Conservation (phyloP, 352 stramenopile genomes). For the Globisporangium parvum region DNA sequence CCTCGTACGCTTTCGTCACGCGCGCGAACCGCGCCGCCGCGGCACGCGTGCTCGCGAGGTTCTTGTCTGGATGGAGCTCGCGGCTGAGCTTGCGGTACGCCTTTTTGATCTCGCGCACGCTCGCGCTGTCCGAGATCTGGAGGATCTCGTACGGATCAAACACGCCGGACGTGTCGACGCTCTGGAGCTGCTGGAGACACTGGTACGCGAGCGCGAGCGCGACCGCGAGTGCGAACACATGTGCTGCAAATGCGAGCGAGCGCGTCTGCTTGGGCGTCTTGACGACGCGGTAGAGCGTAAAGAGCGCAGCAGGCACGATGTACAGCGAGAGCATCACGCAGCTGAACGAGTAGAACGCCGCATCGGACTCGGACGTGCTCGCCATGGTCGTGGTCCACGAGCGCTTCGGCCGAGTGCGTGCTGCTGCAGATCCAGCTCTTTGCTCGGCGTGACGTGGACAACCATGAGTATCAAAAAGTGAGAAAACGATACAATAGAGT, state of each 20-base stretch:
- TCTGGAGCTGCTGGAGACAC: slow-evolving; percentile 56
- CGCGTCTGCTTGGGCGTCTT: slow-evolving; percentile 40
- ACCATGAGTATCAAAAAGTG: too few species aligned
- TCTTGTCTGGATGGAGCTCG: slow-evolving; percentile 81
- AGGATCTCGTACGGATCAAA: slow-evolving; percentile 88
- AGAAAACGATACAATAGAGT: too few species aligned
- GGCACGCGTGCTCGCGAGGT: slow-evolving; percentile 39
- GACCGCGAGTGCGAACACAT: slow-evolving; percentile 48
- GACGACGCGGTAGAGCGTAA: slow-evolving; percentile 44
- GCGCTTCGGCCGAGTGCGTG: too few species aligned
- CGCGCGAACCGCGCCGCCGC: slow-evolving; percentile 45
- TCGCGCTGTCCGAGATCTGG: slow-evolving; percentile 47
- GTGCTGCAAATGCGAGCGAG: slow-evolving; percentile 37
- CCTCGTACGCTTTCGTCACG: slow-evolving; percentile 84
- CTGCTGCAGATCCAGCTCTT: too few species aligned
- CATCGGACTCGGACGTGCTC: slow-evolving; percentile 60
- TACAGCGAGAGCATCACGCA: slow-evolving; percentile 81
- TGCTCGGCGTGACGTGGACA: too few species aligned
- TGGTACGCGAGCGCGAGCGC: slow-evolving; percentile 34
- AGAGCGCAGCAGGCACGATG: slow-evolving; percentile 51
- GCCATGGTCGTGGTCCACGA: slow-evolving; percentile 3
- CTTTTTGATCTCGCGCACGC: slow-evolving; percentile 62
- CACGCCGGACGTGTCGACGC: slow-evolving; percentile 65
- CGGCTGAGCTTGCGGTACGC: slow-evolving; percentile 61
- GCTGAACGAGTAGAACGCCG: slow-evolving; percentile 76